A percentile compares a stretch with the other conserved stretches of the same genome.
Conservation (phyloP, 2,329 filamentous ascomycete genomes). For the Graphilbum ipis-grandicollis region DNA sequence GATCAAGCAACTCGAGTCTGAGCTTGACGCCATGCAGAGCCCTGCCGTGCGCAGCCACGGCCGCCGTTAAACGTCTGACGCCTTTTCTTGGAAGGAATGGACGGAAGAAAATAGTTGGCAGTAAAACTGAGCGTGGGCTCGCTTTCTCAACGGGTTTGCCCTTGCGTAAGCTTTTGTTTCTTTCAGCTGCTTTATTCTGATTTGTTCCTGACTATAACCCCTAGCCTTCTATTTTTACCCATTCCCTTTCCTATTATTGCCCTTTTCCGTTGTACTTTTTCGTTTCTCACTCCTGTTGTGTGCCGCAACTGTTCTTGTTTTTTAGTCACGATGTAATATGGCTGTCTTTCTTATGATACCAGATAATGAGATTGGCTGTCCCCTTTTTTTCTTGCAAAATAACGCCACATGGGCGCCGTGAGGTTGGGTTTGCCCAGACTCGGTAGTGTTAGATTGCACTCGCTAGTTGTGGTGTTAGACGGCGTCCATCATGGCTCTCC, state of each 20-base stretch:
- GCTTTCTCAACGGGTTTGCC: not conserved
- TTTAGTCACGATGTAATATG: constrained; percentile 31
- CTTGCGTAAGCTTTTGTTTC: not conserved
- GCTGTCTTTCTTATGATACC: constrained; percentile 31
- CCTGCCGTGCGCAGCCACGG: constrained; percentile 80
- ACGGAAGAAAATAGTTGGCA: not conserved
- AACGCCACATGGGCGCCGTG: no score
- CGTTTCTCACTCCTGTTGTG: constrained; percentile 14
- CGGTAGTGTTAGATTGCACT: no score
- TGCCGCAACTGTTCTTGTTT: constrained; percentile 16
- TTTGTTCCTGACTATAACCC: not conserved
- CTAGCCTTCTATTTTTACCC: constrained; percentile 2
- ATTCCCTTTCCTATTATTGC: constrained; percentile 6
- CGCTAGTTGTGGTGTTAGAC: no score
- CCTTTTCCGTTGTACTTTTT: constrained; percentile 3
- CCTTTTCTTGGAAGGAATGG: not conserved
- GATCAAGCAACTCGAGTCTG: constrained; percentile 81
- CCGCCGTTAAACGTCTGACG: constrained; percentile 47
- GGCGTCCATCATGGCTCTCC: constrained; percentile 59
- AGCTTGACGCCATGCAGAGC: constrained; percentile 88
- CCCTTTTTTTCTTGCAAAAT: constrained; percentile 7
- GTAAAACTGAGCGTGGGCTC: not conserved
- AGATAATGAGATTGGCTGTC: constrained; percentile 22
- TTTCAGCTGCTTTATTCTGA: not conserved
- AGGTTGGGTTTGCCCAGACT: no score